Evolutionary conservation across 2,329 filamentous ascomycete genomes (phyloP).

Genomic region (Aspergillus caelatus): DNA sequence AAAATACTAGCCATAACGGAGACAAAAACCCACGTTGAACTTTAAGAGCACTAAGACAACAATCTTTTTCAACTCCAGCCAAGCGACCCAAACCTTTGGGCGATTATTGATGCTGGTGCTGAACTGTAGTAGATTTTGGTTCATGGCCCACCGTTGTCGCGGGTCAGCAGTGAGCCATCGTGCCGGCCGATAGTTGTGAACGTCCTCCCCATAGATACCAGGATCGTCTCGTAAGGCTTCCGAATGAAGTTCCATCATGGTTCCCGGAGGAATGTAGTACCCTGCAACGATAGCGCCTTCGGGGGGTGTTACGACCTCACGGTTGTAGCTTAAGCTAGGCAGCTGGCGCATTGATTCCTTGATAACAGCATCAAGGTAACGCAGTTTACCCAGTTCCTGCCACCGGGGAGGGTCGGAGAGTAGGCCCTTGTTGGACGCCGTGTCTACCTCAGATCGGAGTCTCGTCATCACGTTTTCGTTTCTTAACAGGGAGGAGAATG

Average conservation of each 20-base stretch:
- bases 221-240: conserved; percentile 4
- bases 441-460: conserved; percentile 16
- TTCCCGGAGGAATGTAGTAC: conserved; percentile 8
- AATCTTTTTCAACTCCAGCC: conserved; percentile 20
- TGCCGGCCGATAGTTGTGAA: conserved; percentile 15
- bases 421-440: background rate
- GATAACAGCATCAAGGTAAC: conserved; percentile 21
- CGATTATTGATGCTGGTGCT: background rate
- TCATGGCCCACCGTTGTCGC: conserved; percentile 13
- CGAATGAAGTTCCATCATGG: conserved; percentile 14
- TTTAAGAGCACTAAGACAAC: conserved; percentile 16
- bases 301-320: conserved; percentile 1
- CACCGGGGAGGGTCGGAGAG: conserved; percentile 5
- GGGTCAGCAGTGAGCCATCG: conserved; percentile 17
- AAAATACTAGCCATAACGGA: background rate
- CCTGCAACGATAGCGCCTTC: background rate
- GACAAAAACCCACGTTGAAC: conserved; percentile 16
- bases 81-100: conserved; percentile 10
- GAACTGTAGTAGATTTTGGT: conserved; percentile 11
- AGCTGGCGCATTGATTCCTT: conserved; percentile 21
- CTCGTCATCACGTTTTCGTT: conserved; percentile 4
- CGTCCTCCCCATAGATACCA: conserved; percentile 12
- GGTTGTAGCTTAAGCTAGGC: background rate
- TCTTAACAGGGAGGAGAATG: conserved; percentile 11
- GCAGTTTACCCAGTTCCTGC: conserved; percentile 9